Base-by-base conservation (phyloP, 768 basidiomycete genomes). In the Cubamyces lactineus region DNA sequence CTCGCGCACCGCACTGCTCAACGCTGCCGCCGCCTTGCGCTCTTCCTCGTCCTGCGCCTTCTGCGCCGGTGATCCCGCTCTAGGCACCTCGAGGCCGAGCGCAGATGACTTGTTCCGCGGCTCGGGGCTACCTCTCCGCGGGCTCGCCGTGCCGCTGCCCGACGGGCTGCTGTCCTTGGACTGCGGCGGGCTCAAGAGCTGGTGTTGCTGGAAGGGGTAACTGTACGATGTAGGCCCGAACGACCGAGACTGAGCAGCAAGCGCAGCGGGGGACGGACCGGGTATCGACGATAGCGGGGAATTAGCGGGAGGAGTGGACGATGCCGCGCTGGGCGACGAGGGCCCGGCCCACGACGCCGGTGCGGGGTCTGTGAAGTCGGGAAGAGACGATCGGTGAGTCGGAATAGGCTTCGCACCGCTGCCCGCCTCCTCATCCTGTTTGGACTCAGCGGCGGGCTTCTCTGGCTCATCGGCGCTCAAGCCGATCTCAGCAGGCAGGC, bases 121-220 rank as follows among this genome's bases (percentile, higher is more conserved):
- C 38, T 63, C 62, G 28, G 62, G 62, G 47, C 62, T 63, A 53
- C 62, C 62, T 24, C 63, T 58, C 30, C 49, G 23, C 2, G 63
- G 62, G 56, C 66, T 65, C 15, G 63, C 45, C 17, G 34, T 60
- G 23, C 62, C 66, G 56, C 63, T 67, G 8, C 59, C 57, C 24
- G 65, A 53, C 0, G 58, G 58, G 47, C 61, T 61, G 48, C 61
- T 59, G 41, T 66, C 59, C 38, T 61, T 66, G 46, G 66, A 67
- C 28, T 60, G 59, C 6, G 70, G 70, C 51, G 70, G 70, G 54
- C 68, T 69, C 16, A 63, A 53, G 38, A 71, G 68, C 62, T 69
- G 68, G 11, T 42, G 28, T 28, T 56, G 28, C 26, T 38, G 57
- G 24, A 59, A 64, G 23, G 54, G 41, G 39, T 50, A 64, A n/a